These are phyloP conservation scores for Penicillium samsonianum DNA, from an alignment of 495 filamentous ascomycete genomes.

Conservation along the genomic window DNA sequence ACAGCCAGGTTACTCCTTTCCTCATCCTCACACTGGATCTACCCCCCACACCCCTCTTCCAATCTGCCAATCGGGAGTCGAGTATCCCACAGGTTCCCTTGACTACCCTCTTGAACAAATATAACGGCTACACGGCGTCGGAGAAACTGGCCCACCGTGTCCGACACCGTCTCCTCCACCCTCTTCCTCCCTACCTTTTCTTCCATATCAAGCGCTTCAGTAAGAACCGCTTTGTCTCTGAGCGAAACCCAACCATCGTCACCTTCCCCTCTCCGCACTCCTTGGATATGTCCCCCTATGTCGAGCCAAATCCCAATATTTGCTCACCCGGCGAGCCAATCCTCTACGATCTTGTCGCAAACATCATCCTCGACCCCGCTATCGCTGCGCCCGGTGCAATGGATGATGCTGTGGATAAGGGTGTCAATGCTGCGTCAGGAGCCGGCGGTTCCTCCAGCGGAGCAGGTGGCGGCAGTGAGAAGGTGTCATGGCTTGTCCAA, in stretches of 20 bases:
- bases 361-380: slow-evolving; percentile 68
- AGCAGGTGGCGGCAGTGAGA: slow-evolving; percentile 51
- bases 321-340: slow-evolving; percentile 77
- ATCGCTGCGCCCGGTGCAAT: slow-evolving; percentile 78
- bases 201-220: slow-evolving; percentile 98
- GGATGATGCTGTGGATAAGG: slow-evolving; percentile 81
- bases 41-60: slow-evolving; percentile 92
- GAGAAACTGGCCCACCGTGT: slow-evolving; percentile 84
- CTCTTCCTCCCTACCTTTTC: slow-evolving; percentile 85
- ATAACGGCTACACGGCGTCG: slow-evolving; percentile 85
- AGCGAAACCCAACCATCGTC: slow-evolving; percentile 97
- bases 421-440: slow-evolving; percentile 74
- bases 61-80: slow-evolving; percentile 84
- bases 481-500: slow-evolving; percentile 58
- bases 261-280: slow-evolving; percentile 78
- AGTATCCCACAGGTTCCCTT: slow-evolving; percentile 96
- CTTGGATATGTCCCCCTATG: slow-evolving; percentile 86
- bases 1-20: slow-evolving; percentile 74
- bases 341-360: slow-evolving; percentile 94
- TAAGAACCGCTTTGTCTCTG: slow-evolving; percentile 90
- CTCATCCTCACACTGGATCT: slow-evolving; percentile 91
- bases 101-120: slow-evolving; percentile 86
- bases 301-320: slow-evolving; percentile 67
- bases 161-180: slow-evolving; percentile 88
- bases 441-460: slow-evolving; percentile 45